Conservation (phyloP, 2,329 filamentous ascomycete species). For the Dactylonectria macrodidyma region DNA sequence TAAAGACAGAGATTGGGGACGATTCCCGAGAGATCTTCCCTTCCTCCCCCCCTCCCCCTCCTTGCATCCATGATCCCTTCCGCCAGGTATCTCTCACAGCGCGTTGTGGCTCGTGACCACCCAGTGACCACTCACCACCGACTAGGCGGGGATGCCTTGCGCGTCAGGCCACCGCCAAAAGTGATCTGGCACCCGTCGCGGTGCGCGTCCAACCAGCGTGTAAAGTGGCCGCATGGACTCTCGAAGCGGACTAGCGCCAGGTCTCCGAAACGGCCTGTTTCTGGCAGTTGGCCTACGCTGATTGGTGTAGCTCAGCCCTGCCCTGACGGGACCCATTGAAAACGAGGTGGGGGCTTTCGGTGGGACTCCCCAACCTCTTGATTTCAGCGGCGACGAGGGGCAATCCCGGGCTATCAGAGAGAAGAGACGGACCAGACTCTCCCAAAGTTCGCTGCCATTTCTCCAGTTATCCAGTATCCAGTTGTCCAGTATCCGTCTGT, state of each 20-base stretch:
- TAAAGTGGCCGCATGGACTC: conserved; percentile 39
- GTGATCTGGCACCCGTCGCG: conserved; percentile 5
- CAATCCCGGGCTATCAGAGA: conserved; percentile 7
- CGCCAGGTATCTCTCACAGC: background rate
- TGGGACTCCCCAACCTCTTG: conserved; percentile 42
- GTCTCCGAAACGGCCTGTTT: conserved; percentile 41
- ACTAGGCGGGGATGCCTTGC: conserved; percentile 42
- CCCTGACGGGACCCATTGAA: background rate
- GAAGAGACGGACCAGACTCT: background rate
- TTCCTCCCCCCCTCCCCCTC: background rate
- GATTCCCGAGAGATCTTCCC: background rate
- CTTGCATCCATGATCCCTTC: background rate
- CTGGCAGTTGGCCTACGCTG: conserved; percentile 39
- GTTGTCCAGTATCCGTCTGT: background rate
- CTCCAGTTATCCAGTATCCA: background rate
- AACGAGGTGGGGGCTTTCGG: background rate
- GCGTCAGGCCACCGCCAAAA: conserved; percentile 41
- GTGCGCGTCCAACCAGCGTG: conserved; percentile 37
- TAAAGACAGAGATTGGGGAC: background rate
- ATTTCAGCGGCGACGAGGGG: conserved; percentile 36
- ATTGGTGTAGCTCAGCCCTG: conserved; percentile 38
- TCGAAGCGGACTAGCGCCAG: conserved; percentile 37
- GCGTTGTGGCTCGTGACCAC: background rate
- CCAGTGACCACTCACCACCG: too few relatives aligned
- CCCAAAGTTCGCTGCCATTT: too few relatives aligned